Evolutionary conservation across 192 early-diverging fungal genomes (phyloP).

Genomic region (Funneliformis geosporum): DNA sequence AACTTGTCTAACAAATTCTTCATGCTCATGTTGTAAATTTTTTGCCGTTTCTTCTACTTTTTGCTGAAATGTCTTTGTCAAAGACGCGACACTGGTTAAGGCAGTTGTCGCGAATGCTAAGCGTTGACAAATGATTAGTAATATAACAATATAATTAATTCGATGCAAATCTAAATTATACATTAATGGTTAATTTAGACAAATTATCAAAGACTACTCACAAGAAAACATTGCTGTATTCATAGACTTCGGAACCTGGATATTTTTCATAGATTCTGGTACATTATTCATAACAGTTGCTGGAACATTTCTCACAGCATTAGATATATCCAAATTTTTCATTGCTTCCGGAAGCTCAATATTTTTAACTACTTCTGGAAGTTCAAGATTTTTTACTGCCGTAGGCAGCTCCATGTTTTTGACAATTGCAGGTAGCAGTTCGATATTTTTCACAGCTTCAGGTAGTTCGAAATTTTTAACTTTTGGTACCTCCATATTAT

Average conservation of each 20-base stretch:
- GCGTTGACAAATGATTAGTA: background rate
- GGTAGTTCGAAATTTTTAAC: slow-evolving; percentile 26
- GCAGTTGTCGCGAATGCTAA: slow-evolving; percentile 29
- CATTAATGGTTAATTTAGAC: background rate
- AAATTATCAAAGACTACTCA: background rate
- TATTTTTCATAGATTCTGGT: slow-evolving; percentile 10
- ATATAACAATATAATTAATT: background rate
- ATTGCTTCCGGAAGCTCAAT: slow-evolving; percentile 24
- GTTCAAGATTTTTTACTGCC: slow-evolving; percentile 14
- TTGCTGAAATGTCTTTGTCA: slow-evolving; percentile 26
- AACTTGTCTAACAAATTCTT: slow-evolving; percentile 53
- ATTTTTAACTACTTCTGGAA: slow-evolving; percentile 22
- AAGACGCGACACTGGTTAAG: slow-evolving; percentile 22
- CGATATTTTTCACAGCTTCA: slow-evolving; percentile 16
- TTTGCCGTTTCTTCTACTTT: slow-evolving; percentile 38
- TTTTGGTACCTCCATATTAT: slow-evolving; percentile 7
- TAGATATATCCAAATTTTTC: slow-evolving; percentile 23
- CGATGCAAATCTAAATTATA: background rate
- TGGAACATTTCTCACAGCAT: slow-evolving; percentile 20
- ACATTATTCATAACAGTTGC: slow-evolving; percentile 13
- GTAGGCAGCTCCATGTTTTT: slow-evolving; percentile 19
- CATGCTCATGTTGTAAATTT: slow-evolving; percentile 48
- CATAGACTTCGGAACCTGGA: slow-evolving; percentile 9
- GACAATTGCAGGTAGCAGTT: background rate
- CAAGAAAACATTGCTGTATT: background rate